Evolutionary conservation across 2,329 filamentous ascomycete species (phyloP).

Genomic region (Ceratocystis ficicola): DNA sequence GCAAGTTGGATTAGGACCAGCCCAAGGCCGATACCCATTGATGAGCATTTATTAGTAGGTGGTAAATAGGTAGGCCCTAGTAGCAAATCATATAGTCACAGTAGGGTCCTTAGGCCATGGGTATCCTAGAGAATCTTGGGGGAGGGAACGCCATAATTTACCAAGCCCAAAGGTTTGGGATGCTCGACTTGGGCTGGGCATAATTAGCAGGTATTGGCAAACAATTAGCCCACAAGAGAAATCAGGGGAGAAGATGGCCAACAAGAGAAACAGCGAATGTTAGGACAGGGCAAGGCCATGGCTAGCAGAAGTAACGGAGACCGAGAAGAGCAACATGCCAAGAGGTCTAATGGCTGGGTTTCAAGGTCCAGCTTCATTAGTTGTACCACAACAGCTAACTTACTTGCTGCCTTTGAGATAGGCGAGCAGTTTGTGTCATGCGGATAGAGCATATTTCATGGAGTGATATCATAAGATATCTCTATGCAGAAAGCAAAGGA

Average conservation of each 20-base stretch:
- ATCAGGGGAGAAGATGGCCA: background rate
- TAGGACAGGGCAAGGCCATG: no score
- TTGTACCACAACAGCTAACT: no score
- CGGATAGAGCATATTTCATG: background rate
- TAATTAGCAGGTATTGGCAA: background rate
- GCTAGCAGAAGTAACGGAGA: no score
- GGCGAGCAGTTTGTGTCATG: background rate
- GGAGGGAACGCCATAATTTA: background rate
- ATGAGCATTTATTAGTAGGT: no score
- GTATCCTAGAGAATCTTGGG: background rate
- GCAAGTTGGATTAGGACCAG: background rate
- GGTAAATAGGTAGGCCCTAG: background rate
- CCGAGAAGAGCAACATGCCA: no score
- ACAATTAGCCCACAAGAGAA: background rate
- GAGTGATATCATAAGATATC: background rate
- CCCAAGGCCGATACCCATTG: background rate
- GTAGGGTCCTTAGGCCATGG: background rate
- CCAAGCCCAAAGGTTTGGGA: slow-evolving; percentile 5
- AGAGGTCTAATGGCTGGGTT: no score
- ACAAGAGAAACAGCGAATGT: no score
- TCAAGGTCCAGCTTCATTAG: no score
- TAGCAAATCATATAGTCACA: background rate
- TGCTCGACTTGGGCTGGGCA: background rate
- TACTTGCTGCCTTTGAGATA: no score
- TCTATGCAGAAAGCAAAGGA: background rate